Conservation (phyloP, 495 filamentous ascomycete species). For the Parathielavia appendiculata region DNA sequence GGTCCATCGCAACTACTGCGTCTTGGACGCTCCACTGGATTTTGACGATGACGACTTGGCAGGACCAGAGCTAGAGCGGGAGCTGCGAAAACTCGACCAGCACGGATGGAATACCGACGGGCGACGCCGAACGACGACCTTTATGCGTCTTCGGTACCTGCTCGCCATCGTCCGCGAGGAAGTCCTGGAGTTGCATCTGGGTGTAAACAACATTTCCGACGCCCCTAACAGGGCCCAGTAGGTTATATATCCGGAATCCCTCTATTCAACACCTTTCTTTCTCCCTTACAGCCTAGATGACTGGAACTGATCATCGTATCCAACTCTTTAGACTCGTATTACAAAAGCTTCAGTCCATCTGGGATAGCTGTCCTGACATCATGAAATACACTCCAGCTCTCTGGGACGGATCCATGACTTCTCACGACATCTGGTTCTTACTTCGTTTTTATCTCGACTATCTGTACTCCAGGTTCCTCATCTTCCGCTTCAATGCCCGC, state of each 20-base stretch:
- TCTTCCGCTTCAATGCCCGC: slow-evolving; percentile 13
- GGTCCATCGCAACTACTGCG: slow-evolving; percentile 13
- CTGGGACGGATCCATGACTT: not conserved
- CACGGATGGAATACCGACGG: slow-evolving; percentile 16
- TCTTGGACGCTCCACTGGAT: slow-evolving; percentile 13
- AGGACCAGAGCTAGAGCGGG: slow-evolving; percentile 8
- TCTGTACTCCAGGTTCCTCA: slow-evolving; percentile 13
- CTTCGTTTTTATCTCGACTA: slow-evolving; percentile 14
- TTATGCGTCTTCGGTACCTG: slow-evolving; percentile 15
- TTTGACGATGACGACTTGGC: slow-evolving; percentile 14
- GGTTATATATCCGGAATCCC: not conserved
- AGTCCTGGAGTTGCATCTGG: slow-evolving; percentile 11
- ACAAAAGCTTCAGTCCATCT: slow-evolving; percentile 13
- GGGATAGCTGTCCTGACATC: slow-evolving; percentile 9
- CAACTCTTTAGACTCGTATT: slow-evolving; percentile 8
- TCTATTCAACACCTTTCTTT: not conserved
- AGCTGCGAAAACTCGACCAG: slow-evolving; percentile 10
- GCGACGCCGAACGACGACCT: slow-evolving; percentile 8
- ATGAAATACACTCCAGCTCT: slow-evolving; percentile 8
- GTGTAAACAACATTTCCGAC: slow-evolving; percentile 3
- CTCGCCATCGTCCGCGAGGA: slow-evolving; percentile 13
- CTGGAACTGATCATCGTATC: not conserved
- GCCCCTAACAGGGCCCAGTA: slow-evolving; percentile 3
- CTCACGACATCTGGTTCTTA: slow-evolving; percentile 16
- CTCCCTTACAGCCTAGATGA: not conserved